Evolutionary conservation across 257 asterid genomes (phyloP).

Genomic region (Coffea eugenioides): DNA sequence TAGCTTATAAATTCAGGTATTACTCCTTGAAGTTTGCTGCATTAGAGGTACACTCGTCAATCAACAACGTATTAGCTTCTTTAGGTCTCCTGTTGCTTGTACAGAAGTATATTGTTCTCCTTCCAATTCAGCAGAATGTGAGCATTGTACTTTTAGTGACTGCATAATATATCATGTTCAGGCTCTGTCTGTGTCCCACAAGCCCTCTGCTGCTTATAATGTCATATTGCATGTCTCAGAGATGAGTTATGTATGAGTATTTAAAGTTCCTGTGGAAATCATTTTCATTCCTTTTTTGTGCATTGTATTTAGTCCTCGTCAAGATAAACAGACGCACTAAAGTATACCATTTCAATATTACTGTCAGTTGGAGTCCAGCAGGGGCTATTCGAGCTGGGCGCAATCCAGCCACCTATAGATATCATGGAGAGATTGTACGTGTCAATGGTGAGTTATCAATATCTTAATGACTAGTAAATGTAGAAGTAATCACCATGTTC

Average conservation of each 20-base stretch:
- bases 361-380: conserved; percentile 91
- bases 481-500: neutral
- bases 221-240: neutral
- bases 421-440: conserved; percentile 58
- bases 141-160: neutral
- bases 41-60: neutral
- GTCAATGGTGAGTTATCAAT: conserved; percentile 67
- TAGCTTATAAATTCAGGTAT: conserved; percentile 95
- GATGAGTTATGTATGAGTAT: neutral
- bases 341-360: conserved; percentile 5
- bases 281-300: neutral
- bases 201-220: neutral
- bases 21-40: neutral
- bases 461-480: conserved; percentile 8
- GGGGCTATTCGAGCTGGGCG: conserved; percentile 90
- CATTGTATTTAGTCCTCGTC: neutral
- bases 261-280: neutral
- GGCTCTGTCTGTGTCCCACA: neutral
- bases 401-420: conserved; percentile 75
- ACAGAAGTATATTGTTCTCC: neutral
- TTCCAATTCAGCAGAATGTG: neutral
- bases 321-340: neutral
- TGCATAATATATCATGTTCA: neutral
- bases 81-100: neutral
- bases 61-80: neutral